A percentile compares a stretch with the other conserved stretches of the same genome.
Evolutionary conservation across 805 yeast species (phyloP).

Genomic region (Kuraishia ogatae): DNA sequence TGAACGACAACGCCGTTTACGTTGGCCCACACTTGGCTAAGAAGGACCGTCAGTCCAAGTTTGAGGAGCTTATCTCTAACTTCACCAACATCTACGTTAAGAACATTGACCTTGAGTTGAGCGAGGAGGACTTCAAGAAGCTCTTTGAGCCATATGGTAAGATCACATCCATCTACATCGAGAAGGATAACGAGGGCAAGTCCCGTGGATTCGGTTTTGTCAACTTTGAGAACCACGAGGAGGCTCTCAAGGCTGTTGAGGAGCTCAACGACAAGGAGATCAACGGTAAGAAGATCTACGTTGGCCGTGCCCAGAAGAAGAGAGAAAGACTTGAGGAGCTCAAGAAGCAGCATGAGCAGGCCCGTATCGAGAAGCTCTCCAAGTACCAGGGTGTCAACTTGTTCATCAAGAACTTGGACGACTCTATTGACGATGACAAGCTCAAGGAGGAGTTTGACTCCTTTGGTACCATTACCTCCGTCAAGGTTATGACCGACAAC

Average conservation of each 20-base stretch:
- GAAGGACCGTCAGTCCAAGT: conserved; percentile 90
- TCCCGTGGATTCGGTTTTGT: conserved; percentile 95
- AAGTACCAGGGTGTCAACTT: conserved; percentile 97
- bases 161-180: conserved; percentile 76
- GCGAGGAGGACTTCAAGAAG: conserved; percentile 62
- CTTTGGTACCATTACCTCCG: conserved; percentile 92
- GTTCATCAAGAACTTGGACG: conserved; percentile 95
- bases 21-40: conserved; percentile 92
- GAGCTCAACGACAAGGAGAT: conserved; percentile 82
- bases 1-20: conserved; percentile 91
- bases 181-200: conserved; percentile 78
- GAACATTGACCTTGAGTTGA: conserved; percentile 68
- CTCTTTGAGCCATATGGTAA: conserved; percentile 69
- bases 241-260: conserved; percentile 87
- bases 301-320: conserved; percentile 99
- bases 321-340: conserved; percentile 94
- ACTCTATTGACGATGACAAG: conserved; percentile 82
- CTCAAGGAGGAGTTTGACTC: conserved; percentile 88
- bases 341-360: conserved; percentile 88
- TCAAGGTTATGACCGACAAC: conserved; percentile 93
- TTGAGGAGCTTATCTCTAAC: conserved; percentile 83
- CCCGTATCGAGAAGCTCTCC: conserved; percentile 82
- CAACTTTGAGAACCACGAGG: conserved; percentile 80
- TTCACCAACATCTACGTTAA: conserved; percentile 95
- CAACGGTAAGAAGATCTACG: conserved; percentile 80